These are phyloP conservation scores for Eucalyptus albens DNA, from an alignment of 345 rosid species.

Conservation along the genomic window DNA sequence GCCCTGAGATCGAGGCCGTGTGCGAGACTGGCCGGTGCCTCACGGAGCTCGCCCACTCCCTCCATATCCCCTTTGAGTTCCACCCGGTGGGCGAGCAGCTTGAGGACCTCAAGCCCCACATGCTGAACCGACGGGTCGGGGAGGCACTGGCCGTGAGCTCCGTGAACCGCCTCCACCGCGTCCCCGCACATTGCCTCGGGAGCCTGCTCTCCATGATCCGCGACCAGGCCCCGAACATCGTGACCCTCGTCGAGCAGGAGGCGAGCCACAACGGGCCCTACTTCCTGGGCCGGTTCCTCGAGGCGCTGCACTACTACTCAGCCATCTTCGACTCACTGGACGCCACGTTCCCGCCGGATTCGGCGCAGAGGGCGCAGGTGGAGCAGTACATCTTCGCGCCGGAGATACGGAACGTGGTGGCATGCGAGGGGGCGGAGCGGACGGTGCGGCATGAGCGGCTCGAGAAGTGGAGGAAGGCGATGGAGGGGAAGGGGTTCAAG, in stretches of 20 bases:
- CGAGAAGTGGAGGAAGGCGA: conserved; percentile 53
- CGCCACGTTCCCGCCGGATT: conserved; percentile 46
- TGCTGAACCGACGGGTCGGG: conserved; percentile 54
- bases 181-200: conserved; percentile 32
- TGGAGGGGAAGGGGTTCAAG: conserved; percentile 60
- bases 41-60: conserved; percentile 47
- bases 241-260: conserved; percentile 55
- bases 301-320: conserved; percentile 57
- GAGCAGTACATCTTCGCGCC: conserved; percentile 55
- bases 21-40: conserved; percentile 54
- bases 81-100: conserved; percentile 48
- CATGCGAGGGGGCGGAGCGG: conserved; percentile 50
- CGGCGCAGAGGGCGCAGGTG: conserved; percentile 49
- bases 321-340: conserved; percentile 59
- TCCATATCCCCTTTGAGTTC: conserved; percentile 53
- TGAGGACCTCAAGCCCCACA: conserved; percentile 44
- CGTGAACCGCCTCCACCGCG: conserved; percentile 35
- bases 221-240: conserved; percentile 59
- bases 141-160: conserved; percentile 58
- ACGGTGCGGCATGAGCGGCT: conserved; percentile 50
- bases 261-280: conserved; percentile 60
- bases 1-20: conserved; percentile 19
- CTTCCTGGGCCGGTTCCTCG: conserved; percentile 53
- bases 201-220: conserved; percentile 38
- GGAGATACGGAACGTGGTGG: conserved; percentile 52